Evolutionary conservation across 2,329 filamentous ascomycete genomes (phyloP), one percentile per base, ranked within the genome.

Genomic region (Fusarium buharicum): DNA sequence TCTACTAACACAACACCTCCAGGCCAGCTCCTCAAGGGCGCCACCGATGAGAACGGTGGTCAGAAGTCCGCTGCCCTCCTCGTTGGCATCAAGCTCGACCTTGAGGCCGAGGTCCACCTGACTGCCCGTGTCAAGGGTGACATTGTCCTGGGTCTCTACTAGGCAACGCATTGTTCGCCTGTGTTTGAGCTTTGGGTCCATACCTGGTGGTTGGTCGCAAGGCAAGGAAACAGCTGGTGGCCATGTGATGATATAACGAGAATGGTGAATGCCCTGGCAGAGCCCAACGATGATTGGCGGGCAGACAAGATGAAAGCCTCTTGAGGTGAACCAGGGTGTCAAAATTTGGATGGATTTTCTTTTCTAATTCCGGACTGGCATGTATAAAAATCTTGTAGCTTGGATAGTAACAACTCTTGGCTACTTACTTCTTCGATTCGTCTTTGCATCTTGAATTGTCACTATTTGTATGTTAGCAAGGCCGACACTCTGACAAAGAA

Each of bases 71-170:
- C 85, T 5, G 84, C 83, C 2, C 77, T 87, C 38, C 78, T 87
- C 66, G 78, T 88, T 33, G 85, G 85, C 52, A 86, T 87, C 76
- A 87, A 88, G 78, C 77, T 88, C 31, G 85, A 88, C 70, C 74
- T 87, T 17, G 85, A 88, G 72, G 85, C 85, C 13, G 85, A 87
- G 71, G 82, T 87, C 38, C 84, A 88, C 71, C 74, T 87, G 62
- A 87, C 84, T 16, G 85, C 85, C 44, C 75, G 85, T 47, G 78
- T 87, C 58, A 78, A 84, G 41, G 85, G 85, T 79, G 85, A 88
- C 71, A 86, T 87, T 67, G 80, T 82, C 17, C 80, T 88, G 40
- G 69, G 69, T 43, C 69, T 71, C 24, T 71, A 71, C 67, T 71
- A 70, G 54, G 37, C 38, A 36, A 6, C 18, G 16, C 22, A 50